Conservation (phyloP, 257 asterid genomes). For the Leptodermis oblonga region DNA sequence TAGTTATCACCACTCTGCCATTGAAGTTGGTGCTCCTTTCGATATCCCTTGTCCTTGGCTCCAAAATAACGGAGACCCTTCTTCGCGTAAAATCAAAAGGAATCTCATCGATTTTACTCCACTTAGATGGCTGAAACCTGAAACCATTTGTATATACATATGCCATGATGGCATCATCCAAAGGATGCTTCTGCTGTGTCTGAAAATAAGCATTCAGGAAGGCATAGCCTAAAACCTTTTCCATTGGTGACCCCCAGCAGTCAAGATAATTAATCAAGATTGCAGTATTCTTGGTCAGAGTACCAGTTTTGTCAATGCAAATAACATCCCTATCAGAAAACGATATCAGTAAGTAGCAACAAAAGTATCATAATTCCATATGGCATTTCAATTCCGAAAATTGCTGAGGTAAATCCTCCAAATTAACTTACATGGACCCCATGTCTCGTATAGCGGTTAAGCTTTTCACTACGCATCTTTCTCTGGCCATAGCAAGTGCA, state of each 20-base stretch:
- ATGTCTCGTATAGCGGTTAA: slow-evolving; percentile 17
- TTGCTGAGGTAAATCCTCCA: no score
- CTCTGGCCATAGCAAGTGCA: slow-evolving; percentile 22
- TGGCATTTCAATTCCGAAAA: no score
- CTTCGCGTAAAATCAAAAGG: slow-evolving; percentile 23
- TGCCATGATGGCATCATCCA: slow-evolving; percentile 26
- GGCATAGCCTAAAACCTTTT: slow-evolving; percentile 14
- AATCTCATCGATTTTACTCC: slow-evolving; percentile 25
- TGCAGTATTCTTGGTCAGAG: slow-evolving; percentile 18
- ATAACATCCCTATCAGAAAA: slow-evolving; percentile 15
- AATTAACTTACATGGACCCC: slow-evolving; percentile 29
- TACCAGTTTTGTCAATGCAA: slow-evolving; percentile 25
- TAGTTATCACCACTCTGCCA: slow-evolving; percentile 14
- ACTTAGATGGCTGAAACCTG: slow-evolving; percentile 23
- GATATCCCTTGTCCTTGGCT: neutral
- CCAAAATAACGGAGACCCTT: slow-evolving; percentile 22
- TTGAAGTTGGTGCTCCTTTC: neutral
- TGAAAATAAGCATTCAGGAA: slow-evolving; percentile 23
- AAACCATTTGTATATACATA: slow-evolving; percentile 17
- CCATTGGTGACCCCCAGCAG: slow-evolving; percentile 20
- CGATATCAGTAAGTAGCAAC: neutral
- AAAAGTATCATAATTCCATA: no score
- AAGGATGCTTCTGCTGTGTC: slow-evolving; percentile 19
- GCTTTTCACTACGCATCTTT: slow-evolving; percentile 24
- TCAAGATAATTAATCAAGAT: slow-evolving; percentile 19